These are phyloP conservation scores for Nicotiana tabacum DNA, from an alignment of 257 asterid genomes.

Conservation along the genomic window DNA sequence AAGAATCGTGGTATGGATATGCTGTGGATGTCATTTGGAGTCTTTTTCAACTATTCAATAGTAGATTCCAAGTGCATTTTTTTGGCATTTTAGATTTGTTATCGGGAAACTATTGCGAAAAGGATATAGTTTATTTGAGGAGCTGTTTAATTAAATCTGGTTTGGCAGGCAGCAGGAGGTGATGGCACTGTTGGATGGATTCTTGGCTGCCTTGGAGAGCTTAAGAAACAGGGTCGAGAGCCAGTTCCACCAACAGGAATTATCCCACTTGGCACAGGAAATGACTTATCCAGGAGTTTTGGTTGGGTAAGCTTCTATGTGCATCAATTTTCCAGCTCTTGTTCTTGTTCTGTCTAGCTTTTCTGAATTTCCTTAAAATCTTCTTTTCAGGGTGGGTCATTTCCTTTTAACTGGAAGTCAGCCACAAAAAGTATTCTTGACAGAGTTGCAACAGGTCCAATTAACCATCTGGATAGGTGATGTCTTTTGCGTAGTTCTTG, in stretches of 20 bases:
- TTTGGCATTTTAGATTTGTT: not conserved
- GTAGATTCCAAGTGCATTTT: not conserved
- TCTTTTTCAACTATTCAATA: not conserved
- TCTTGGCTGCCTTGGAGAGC: constrained; percentile 92
- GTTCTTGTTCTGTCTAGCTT: not conserved
- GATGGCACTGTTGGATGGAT: constrained; percentile 99
- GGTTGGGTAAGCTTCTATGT: constrained; percentile 68
- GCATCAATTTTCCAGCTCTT: constrained; percentile 12
- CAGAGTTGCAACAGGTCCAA: constrained; percentile 50
- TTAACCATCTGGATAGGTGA: constrained; percentile 68
- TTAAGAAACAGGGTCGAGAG: constrained; percentile 49
- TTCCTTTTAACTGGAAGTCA: constrained; percentile 94
- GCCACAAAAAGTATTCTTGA: constrained; percentile 78
- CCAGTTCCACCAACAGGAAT: constrained; percentile 86
- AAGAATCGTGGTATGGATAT: constrained; percentile 76
- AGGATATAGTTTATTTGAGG: not conserved
- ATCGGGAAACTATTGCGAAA: not conserved
- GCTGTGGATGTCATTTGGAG: constrained; percentile 3
- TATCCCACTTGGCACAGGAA: constrained; percentile 97
- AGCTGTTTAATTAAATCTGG: constrained; percentile 8
- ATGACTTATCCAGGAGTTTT: constrained; percentile 91
- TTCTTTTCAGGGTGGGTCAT: constrained; percentile 80
- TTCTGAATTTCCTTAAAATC: constrained; percentile 7
- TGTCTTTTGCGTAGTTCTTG: constrained; percentile 11
- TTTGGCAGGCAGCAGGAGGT: constrained; percentile 96